Conservation (phyloP, 192 early-diverging fungal species). For the Geranomyces variabilis region DNA sequence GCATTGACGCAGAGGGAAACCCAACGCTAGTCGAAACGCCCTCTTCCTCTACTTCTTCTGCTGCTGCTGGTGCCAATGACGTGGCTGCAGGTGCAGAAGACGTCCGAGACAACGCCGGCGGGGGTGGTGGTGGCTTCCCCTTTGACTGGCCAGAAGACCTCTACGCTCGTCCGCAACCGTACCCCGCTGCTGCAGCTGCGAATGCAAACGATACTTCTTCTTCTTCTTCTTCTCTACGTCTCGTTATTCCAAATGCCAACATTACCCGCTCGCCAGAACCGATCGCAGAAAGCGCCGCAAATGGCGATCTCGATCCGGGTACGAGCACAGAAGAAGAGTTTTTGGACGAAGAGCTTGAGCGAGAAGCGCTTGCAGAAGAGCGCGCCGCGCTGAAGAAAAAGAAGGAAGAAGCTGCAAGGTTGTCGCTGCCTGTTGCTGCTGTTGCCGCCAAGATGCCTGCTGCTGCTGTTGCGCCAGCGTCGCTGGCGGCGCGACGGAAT, state of each 20-base stretch:
- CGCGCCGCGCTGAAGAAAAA: neutral
- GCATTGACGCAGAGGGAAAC: constrained; percentile 21
- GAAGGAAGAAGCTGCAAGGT: neutral
- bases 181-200: neutral
- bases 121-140: neutral
- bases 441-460: neutral
- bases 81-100: too few relatives aligned
- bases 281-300: neutral
- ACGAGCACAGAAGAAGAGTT: constrained; percentile 33
- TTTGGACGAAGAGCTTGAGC: constrained; percentile 26
- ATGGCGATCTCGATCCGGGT: constrained; percentile 20
- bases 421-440: neutral
- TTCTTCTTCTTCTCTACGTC: too few relatives aligned
- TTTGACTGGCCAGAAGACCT: neutral
- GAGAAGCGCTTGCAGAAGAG: constrained; percentile 28
- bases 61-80: too few relatives aligned
- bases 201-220: too few relatives aligned
- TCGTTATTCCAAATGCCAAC: neutral
- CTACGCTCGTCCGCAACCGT: constrained; percentile 6
- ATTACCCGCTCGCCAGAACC: constrained; percentile 1
- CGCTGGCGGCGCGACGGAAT: neutral
- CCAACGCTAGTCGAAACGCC: constrained; percentile 19
- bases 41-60: too few relatives aligned
- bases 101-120: too few relatives aligned
- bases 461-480: too few relatives aligned